Base-by-base conservation (phyloP, 768 basidiomycete genomes). In the Phylloporus sp. region DNA sequence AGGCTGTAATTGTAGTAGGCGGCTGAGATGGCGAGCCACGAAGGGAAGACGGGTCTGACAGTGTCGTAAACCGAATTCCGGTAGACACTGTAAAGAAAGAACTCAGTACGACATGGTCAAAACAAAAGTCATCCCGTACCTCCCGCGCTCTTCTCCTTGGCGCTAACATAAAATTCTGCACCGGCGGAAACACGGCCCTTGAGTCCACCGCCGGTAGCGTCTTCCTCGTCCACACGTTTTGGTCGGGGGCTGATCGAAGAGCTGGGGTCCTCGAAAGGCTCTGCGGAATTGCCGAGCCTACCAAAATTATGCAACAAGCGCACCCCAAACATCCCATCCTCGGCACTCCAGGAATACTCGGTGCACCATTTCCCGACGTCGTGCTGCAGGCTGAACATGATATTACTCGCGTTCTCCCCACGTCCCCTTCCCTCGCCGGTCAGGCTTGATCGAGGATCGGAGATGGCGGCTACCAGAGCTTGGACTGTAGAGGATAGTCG, bases 221-320 rank as follows among this genome's bases (percentile, higher is more conserved):
- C 94, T 68, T 95, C 93, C 61, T 95, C 93, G 45, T 97, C 95
- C 5, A 96, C 81, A n/a, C 93, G 78, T 65, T 88, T 91, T 28
- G 78, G 66, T 35, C 73, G 71, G 35, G 62, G 59, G 11, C 54
- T 52, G 18, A 54, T 55, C 18, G 53, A 55, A n/a, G 56, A 55
- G 46, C 42, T 38, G 17, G 58, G 33, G 51, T 63, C 62, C 22
- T 71, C 72, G 53, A 66, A 72, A 52, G 58, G 60, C 61, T 70
- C 70, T 6, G 57, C 57, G 11, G 66, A 48, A 42, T 53, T 56
- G 14, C 75, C 80, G 4, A 84, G 69, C 65, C 77, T 79, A 13
- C 93, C 93, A 69, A 96, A 97, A 61, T 98, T 96, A 62, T 93
- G 91, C 39, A 98, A 74, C 15, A 91, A 77, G 15, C 88, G 78